phyloP scores from a whole-genome alignment of 2,329 filamentous ascomycete species.

The Magnaporthiopsis rhizophila region DNA sequence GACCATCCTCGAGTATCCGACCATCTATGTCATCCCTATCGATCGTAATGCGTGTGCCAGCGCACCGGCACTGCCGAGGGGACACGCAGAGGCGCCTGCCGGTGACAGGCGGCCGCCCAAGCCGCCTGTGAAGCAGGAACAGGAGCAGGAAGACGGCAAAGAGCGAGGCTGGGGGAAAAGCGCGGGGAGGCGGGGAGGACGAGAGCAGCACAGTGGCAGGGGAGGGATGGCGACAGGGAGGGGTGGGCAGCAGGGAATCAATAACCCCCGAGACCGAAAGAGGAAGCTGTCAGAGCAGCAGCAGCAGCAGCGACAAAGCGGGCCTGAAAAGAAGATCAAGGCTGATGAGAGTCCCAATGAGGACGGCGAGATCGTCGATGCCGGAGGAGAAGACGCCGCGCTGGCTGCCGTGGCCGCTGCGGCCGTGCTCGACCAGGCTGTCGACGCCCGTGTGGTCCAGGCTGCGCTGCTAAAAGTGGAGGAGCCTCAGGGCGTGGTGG shows the following conservation, averaged over 20 bases:
- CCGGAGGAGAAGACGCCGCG: not conserved
- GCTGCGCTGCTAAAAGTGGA: not conserved
- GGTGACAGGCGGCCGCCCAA: not conserved
- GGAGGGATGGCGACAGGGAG: not conserved
- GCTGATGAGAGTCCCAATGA: not conserved
- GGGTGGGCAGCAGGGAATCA: not conserved
- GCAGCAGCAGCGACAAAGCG: not conserved
- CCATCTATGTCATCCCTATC: constrained; percentile 50
- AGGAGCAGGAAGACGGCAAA: not conserved
- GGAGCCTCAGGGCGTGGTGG: not conserved
- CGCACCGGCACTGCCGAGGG: constrained; percentile 14
- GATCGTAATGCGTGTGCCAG: not conserved
- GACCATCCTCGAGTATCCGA: constrained; percentile 64
- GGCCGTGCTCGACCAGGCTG: not conserved
- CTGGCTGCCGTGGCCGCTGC: not conserved
- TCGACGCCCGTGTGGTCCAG: not conserved
- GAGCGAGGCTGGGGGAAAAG: not conserved
- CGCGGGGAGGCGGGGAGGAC: not conserved
- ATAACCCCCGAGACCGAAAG: not conserved
- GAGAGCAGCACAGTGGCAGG: not conserved
- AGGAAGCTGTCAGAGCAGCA: not conserved
- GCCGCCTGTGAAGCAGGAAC: not conserved
- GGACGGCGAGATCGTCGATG: not conserved
- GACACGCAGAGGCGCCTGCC: constrained; percentile 15
- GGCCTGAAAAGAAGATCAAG: not conserved